A percentile compares a stretch with the other conserved stretches of the same genome.
These are phyloP conservation scores for Haberlea rhodopensis DNA, from an alignment of 257 asterid genomes.

Conservation along the genomic window DNA sequence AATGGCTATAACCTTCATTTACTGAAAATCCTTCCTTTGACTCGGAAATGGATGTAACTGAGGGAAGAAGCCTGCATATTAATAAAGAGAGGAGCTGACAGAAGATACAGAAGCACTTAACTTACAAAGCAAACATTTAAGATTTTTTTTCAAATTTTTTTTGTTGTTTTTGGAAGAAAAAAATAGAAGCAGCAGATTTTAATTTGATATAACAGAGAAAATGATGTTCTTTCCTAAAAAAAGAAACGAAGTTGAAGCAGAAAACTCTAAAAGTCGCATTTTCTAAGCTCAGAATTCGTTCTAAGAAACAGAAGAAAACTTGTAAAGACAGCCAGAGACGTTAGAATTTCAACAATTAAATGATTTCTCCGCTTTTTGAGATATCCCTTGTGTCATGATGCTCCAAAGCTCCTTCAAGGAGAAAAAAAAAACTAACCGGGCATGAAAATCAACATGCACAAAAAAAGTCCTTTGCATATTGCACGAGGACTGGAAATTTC, in stretches of 20 bases:
- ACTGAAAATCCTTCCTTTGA: conserved; percentile 19
- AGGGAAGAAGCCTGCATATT: conserved; percentile 35
- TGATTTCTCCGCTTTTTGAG: too few species aligned
- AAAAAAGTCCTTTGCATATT: too few species aligned
- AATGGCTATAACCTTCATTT: conserved; percentile 15
- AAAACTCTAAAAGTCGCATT: background rate
- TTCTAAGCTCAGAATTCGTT: too few species aligned
- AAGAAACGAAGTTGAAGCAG: background rate
- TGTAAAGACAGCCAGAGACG: too few species aligned
- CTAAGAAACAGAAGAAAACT: too few species aligned
- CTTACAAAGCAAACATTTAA: background rate
- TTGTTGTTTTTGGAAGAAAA: too few species aligned
- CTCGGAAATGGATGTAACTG: conserved; percentile 15
- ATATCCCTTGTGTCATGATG: too few species aligned
- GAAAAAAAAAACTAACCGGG: too few species aligned
- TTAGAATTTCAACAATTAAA: too few species aligned
- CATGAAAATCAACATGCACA: too few species aligned
- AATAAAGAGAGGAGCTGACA: conserved; percentile 3
- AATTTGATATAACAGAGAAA: background rate
- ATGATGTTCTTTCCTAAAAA: background rate
- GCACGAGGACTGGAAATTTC: background rate
- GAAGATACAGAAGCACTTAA: background rate
- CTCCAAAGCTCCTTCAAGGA: too few species aligned
- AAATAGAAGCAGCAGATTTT: background rate
- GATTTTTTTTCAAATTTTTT: too few species aligned